A percentile compares a stretch with the other conserved stretches of the same genome.
These are phyloP conservation scores for Suillus weaverae DNA, from an alignment of 768 basidiomycete species.

Conservation along the genomic window DNA sequence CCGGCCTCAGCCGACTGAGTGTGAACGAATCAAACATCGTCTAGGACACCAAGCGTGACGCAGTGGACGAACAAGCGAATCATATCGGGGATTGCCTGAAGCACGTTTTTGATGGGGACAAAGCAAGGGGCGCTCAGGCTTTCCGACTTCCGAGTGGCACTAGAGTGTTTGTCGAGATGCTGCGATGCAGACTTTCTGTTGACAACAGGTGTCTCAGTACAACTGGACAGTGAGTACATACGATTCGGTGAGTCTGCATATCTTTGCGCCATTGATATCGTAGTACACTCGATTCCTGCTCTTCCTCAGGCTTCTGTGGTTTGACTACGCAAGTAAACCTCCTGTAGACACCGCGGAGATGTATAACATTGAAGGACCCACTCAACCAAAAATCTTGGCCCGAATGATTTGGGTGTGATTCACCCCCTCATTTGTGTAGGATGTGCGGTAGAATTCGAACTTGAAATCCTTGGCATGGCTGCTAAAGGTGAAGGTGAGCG, in stretches of 20 bases:
- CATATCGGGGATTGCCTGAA: slow-evolving; percentile 1
- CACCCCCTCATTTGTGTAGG: slow-evolving; percentile 61
- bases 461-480: slow-evolving; percentile 45
- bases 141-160: not conserved
- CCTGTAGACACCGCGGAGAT: not conserved
- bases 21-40: not conserved
- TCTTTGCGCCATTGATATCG: not conserved
- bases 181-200: not conserved
- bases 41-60: not conserved
- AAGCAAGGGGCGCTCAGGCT: not conserved
- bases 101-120: slow-evolving; percentile 5
- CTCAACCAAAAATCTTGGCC: slow-evolving; percentile 49
- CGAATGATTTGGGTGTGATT: slow-evolving; percentile 53
- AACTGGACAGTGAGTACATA: not conserved
- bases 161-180: not conserved
- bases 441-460: slow-evolving; percentile 55
- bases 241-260: not conserved
- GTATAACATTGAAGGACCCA: not conserved
- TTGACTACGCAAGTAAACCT: not conserved
- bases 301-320: too few species aligned
- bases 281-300: not conserved
- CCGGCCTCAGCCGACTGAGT: not conserved
- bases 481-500: slow-evolving; percentile 46
- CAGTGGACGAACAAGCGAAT: not conserved
- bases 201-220: not conserved